phyloP scores from a whole-genome alignment of 495 filamentous ascomycete species.

The Chaetomium fimeti region DNA sequence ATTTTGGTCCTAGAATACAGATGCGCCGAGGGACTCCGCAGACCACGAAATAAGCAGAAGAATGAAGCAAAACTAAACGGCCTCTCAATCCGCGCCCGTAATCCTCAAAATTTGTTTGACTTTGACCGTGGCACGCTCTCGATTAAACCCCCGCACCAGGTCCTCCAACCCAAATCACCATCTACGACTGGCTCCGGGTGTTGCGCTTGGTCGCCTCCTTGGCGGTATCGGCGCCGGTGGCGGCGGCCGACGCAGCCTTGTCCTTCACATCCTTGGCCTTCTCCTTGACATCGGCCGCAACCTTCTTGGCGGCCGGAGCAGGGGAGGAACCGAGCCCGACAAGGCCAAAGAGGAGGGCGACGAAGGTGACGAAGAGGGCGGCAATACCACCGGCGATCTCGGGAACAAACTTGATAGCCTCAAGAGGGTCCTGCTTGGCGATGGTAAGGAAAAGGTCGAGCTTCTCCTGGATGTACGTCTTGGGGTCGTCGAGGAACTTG shows the following conservation, averaged over 20 bases:
- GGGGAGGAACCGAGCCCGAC: constrained; percentile 41
- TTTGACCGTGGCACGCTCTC: background rate
- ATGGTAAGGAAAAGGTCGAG: constrained; percentile 82
- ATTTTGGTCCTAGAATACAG: constrained; percentile 32
- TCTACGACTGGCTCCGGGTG: constrained; percentile 48
- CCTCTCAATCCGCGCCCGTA: background rate
- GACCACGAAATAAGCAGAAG: constrained; percentile 21
- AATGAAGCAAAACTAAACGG: constrained; percentile 14
- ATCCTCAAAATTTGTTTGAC: background rate
- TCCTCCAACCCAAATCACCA: background rate
- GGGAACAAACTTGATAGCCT: constrained; percentile 87
- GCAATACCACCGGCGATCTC: constrained; percentile 81
- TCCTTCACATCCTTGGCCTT: constrained; percentile 72
- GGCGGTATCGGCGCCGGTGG: constrained; percentile 63
- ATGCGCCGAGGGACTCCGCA: constrained; percentile 23
- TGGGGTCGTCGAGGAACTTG: constrained; percentile 89
- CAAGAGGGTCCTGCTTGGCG: constrained; percentile 80
- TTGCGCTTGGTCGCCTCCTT: constrained; percentile 60
- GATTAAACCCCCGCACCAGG: background rate
- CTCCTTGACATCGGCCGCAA: constrained; percentile 69
- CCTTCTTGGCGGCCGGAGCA: constrained; percentile 53
- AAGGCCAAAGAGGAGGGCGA: constrained; percentile 64
- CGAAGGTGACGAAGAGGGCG: constrained; percentile 64
- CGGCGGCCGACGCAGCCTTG: constrained; percentile 68
- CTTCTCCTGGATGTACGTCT: constrained; percentile 87